Evolutionary conservation across 768 basidiomycete species (phyloP), one percentile per base, ranked within the genome.

Genomic region (Lactarius trivialis): DNA sequence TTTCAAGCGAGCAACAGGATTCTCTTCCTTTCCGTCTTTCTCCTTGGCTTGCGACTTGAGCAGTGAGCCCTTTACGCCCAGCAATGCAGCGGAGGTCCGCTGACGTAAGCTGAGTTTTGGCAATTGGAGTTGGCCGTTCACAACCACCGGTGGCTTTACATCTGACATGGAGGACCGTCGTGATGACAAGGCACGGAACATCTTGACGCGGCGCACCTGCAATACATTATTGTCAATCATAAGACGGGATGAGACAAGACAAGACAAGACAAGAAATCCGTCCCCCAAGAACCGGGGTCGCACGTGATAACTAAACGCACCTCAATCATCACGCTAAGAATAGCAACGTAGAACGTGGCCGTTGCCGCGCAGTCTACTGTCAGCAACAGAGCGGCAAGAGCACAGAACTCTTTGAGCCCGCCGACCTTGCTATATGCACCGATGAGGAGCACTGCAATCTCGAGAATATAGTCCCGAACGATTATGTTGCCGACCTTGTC

Each of bases 301-400:
- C 51, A 60, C 55, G 51, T 58, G 55, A 66, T 19, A 33, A n/a
- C 26, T 15, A 15, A 32, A 7, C 80, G 58, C 58, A 93, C 93
- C 81, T 99, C 96, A 64, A 98, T 88, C 89, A 98, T 97, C 72
- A 99, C 81, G n/a, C 85, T 87, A 57, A 99, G 77, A 57, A 98
- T 84, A 1, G 91, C 86, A 0, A 91, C 82, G 71, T 96, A 88
- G 75, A 97, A 96, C 0, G 93, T 93, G 74, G 88, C 89, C 64
- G 97, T 82, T 73, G 93, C 79, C 33, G 93, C 70, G 72, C 94
- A 97, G 72, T 99, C 97, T 50, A 95, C 80, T 9, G 80, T 81
- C 54, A 99, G 79, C 56, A 92, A 79, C n/a, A 98, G 73, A 1
- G 93, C 94, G 0, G 95, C 97, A 17, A 98, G 83, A 12, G 93